These are phyloP conservation scores for Phialophora verrucosa DNA, from an alignment of 2,329 filamentous ascomycete species.

Conservation along the genomic window DNA sequence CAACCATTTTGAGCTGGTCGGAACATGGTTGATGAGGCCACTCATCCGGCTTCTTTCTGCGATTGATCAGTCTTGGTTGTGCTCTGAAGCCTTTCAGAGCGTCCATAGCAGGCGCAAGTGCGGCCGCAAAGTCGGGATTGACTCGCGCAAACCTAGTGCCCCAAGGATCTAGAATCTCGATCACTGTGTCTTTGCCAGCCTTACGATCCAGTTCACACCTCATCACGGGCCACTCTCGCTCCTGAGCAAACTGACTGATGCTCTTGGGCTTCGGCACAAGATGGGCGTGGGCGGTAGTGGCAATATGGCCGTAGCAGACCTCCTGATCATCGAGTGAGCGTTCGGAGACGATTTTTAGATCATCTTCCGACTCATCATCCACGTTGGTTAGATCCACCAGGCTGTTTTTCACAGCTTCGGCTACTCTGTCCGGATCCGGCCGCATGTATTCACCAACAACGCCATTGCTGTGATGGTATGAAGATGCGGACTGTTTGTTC, in stretches of 20 bases:
- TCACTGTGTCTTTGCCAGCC: conserved; percentile 54
- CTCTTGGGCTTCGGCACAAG: conserved; percentile 37
- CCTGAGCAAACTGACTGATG: conserved; percentile 24
- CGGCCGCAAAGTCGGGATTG: conserved; percentile 69
- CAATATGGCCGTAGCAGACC: conserved; percentile 39
- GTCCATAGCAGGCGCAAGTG: conserved; percentile 76
- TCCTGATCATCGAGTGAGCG: conserved; percentile 35
- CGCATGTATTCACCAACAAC: conserved; percentile 70
- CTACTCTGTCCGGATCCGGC: conserved; percentile 58
- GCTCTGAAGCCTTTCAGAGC: conserved; percentile 70
- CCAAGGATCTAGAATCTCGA: conserved; percentile 75
- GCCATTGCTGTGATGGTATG: conserved; percentile 58
- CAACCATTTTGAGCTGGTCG: conserved; percentile 65
- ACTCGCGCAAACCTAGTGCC: conserved; percentile 76
- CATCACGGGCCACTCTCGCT: conserved; percentile 39
- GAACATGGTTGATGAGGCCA: conserved; percentile 67
- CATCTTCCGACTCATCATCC: conserved; percentile 50
- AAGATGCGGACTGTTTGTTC: conserved; percentile 26
- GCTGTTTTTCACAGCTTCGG: conserved; percentile 60
- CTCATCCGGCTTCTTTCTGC: conserved; percentile 69
- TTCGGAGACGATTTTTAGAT: conserved; percentile 47
- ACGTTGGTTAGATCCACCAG: conserved; percentile 40
- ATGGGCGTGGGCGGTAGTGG: conserved; percentile 34
- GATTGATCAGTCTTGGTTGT: conserved; percentile 71
- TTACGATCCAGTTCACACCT: conserved; percentile 34